Conservation (phyloP, 1,139 yeast species). For the Pichia sp. region DNA sequence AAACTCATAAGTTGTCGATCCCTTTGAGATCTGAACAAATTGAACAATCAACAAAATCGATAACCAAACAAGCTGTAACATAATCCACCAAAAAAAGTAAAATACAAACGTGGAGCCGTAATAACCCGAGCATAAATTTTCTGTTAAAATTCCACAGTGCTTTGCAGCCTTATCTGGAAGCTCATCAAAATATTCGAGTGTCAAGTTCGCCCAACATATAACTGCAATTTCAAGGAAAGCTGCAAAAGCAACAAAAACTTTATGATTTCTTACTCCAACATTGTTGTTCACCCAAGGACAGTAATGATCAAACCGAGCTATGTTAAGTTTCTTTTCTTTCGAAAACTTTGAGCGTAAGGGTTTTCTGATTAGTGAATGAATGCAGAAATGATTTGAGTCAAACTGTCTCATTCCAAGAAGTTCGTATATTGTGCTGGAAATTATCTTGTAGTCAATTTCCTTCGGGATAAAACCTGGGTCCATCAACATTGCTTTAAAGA, state of each 20-base stretch:
- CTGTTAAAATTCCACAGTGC: conserved; percentile 45
- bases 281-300: conserved; percentile 96
- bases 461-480: conserved; percentile 81
- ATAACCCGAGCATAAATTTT: conserved; percentile 57
- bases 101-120: conserved; percentile 50
- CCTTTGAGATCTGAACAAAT: conserved; percentile 67
- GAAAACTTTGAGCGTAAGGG: conserved; percentile 82
- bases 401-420: conserved; percentile 59
- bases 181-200: conserved; percentile 46
- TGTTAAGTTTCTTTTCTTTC: conserved; percentile 48
- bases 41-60: conserved; percentile 64
- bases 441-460: conserved; percentile 48
- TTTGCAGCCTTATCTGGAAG: conserved; percentile 38
- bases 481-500: conserved; percentile 58
- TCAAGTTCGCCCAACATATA: conserved; percentile 39
- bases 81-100: conserved; percentile 52
- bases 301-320: conserved; percentile 85
- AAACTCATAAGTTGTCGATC: conserved; percentile 78
- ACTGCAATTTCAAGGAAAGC: conserved; percentile 53
- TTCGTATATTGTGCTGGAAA: conserved; percentile 50
- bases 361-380: conserved; percentile 66
- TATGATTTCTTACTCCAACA: conserved; percentile 86
- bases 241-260: conserved; percentile 65
- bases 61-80: conserved; percentile 68
- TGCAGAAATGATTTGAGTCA: conserved; percentile 75